These are phyloP conservation scores for Chlorella sp. DNA, from an alignment of 139 green algal genomes.

Conservation along the genomic window DNA sequence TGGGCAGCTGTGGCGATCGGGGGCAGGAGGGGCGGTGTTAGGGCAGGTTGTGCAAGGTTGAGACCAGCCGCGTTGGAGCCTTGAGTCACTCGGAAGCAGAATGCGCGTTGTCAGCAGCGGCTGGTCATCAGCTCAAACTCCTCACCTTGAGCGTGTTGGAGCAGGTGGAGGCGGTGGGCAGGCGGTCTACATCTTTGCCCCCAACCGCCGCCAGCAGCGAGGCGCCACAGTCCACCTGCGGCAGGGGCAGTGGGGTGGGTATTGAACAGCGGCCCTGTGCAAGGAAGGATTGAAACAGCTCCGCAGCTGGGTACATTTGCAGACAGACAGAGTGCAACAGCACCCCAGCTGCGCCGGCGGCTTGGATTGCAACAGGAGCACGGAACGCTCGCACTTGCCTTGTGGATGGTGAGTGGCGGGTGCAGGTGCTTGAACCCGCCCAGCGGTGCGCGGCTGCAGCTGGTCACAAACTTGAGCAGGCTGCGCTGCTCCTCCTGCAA, in stretches of 20 bases:
- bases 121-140: too few relatives aligned
- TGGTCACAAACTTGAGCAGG: slow-evolving; percentile 92
- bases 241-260: not conserved
- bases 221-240: slow-evolving; percentile 72
- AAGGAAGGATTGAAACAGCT: too few relatives aligned
- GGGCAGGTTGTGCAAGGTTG: too few relatives aligned
- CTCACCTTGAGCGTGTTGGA: slow-evolving; percentile 78
- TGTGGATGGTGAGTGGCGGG: slow-evolving; percentile 87
- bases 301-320: not conserved
- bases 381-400: slow-evolving; percentile 43
- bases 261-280: too few relatives aligned
- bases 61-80: too few relatives aligned
- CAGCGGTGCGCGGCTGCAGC: slow-evolving; percentile 82
- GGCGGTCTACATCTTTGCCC: slow-evolving; percentile 80
- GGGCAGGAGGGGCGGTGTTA: too few relatives aligned
- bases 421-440: slow-evolving; percentile 90
- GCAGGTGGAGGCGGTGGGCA: slow-evolving; percentile 91
- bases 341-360: not conserved
- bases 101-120: too few relatives aligned
- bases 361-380: not conserved
- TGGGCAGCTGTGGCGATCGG: slow-evolving; percentile 56
- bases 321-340: not conserved
- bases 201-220: slow-evolving; percentile 60
- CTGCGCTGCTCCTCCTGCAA: slow-evolving; percentile 49
- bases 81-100: too few relatives aligned